phyloP scores from a whole-genome alignment of 805 yeast genomes.

The Lipomyces chichibuensis region DNA sequence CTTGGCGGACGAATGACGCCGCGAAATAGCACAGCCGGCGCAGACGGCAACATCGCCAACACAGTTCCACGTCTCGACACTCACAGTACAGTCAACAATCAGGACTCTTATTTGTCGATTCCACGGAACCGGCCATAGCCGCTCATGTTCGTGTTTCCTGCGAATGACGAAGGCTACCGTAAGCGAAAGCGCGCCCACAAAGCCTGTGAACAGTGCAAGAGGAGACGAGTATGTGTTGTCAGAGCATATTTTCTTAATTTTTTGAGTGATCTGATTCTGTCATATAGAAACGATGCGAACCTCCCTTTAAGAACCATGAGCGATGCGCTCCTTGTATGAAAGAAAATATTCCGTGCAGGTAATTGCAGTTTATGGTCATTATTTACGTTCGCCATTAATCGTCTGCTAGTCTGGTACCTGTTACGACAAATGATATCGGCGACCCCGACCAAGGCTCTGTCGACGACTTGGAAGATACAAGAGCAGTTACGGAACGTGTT shows the following conservation, averaged over 20 bases:
- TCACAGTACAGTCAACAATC: neutral
- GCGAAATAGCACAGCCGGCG: neutral
- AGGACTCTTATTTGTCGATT: neutral
- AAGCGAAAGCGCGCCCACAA: conserved; percentile 50
- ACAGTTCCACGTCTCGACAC: neutral
- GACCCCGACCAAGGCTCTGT: neutral
- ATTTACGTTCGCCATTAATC: neutral
- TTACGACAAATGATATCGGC: neutral
- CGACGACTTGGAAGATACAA: conserved; percentile 9
- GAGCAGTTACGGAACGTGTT: conserved; percentile 3
- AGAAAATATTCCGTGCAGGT: conserved; percentile 42
- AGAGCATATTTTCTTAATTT: neutral
- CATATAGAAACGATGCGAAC: conserved; percentile 42
- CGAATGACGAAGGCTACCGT: conserved; percentile 49
- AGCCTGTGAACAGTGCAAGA: conserved; percentile 50
- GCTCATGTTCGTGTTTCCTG: conserved; percentile 50
- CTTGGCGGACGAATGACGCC: neutral
- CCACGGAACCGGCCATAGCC: conserved; percentile 5
- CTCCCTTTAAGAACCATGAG: conserved; percentile 38
- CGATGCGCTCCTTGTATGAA: conserved; percentile 45
- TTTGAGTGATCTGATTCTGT: conserved; percentile 6
- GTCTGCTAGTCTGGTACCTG: conserved; percentile 24
- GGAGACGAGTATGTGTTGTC: conserved; percentile 40
- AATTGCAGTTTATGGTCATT: neutral
- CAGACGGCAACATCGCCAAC: neutral